Base-by-base conservation (phyloP, 169 alveolate species). In the Eimeria zaria region DNA sequence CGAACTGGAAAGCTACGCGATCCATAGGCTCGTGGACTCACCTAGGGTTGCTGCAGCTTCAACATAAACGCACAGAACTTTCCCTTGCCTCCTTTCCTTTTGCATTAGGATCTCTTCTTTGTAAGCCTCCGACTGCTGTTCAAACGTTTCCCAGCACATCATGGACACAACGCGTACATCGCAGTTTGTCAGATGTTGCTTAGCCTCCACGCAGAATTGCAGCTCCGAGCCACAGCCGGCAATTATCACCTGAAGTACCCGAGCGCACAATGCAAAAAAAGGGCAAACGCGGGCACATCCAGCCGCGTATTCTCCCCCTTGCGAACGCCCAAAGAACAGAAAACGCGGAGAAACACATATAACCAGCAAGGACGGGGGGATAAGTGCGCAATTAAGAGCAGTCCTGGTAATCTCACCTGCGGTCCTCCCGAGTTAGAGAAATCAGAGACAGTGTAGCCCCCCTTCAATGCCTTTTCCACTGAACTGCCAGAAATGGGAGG, bases 91-190 rank as follows among this genome's bases (percentile, higher is more conserved):
- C 76, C 97, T 67, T 33, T 84, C 97, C 30, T 71, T 44, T 53
- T 62, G 89, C 67, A 84, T 44, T n/a, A 95, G 71, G 36, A 87
- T 58, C 55, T 58, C 67, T 74, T 95, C 74, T 53, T 73, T 58
- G 92, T 95, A 95, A 48, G 62, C 91, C 84, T 83, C 89, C 53
- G 97, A 76, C 96, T 98, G 98, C 67, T 96, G 97, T 67, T 87
- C 97, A 89, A 97, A 97, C 64, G 97, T 94, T 41, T 96, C 97
- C 98, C 98, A 98, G 88, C 98, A 97, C 33, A 98, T 98, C 92
- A 98, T 96, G 33, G 98, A 97, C 33, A 98, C 98, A 62, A 97
- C 90, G 69, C 99, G 98, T 14, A 97, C 98, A 71, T 97, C 94
- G 91, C 95, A 95, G 27, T 87, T 44, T 9, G 67, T 39, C 85